Percentiles rank a stretch among this genome's conserved stretches.
phyloP scores from a whole-genome alignment of 805 yeast genomes.

The Nakazawaea wyomingensis region DNA sequence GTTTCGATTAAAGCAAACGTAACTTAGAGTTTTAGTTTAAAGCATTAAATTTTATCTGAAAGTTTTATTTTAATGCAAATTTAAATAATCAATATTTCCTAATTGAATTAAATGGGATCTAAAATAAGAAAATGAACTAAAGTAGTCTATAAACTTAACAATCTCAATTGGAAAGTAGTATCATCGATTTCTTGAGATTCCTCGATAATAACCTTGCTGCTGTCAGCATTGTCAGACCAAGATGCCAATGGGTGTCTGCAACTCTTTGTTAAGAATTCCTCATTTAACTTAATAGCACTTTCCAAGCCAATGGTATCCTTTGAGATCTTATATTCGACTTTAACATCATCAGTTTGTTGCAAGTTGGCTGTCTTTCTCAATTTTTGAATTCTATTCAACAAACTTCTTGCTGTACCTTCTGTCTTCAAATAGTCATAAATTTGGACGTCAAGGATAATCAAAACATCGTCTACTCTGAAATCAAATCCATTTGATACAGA shows the following conservation, averaged over 20 bases:
- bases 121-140: background rate
- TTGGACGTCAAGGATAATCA: constrained; percentile 83
- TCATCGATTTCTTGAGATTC: constrained; percentile 86
- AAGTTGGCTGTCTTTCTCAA: constrained; percentile 94
- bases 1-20: too few species aligned
- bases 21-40: too few species aligned
- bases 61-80: too few species aligned
- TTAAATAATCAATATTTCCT: too few species aligned
- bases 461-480: constrained; percentile 84
- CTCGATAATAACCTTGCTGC: constrained; percentile 60
- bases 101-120: too few species aligned
- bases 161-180: constrained; percentile 70
- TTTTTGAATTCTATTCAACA: constrained; percentile 95
- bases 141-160: constrained; percentile 51
- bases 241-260: constrained; percentile 59
- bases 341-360: constrained; percentile 91
- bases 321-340: constrained; percentile 73
- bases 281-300: constrained; percentile 56
- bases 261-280: constrained; percentile 67
- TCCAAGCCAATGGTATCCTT: constrained; percentile 65
- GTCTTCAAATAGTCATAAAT: constrained; percentile 82
- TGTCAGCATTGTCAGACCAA: constrained; percentile 37
- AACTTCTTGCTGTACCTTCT: constrained; percentile 95
- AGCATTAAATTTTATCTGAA: too few species aligned
- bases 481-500: constrained; percentile 69